phyloP scores from a whole-genome alignment of 2,329 filamentous ascomycete genomes.

The Nothopassalora personata region DNA sequence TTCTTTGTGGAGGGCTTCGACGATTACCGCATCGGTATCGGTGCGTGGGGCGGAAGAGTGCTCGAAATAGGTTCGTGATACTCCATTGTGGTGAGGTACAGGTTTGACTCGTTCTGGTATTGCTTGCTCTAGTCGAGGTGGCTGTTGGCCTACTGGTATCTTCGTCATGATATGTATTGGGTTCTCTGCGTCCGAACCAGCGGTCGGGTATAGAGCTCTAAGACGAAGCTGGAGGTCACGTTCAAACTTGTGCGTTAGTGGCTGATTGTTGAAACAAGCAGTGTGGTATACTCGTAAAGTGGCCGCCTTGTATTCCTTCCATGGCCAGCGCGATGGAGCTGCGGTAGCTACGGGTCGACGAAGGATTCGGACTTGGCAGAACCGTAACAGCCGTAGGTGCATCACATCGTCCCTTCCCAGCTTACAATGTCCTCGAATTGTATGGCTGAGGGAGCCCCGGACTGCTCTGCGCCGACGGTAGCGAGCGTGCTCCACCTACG shows the following conservation, averaged over 20 bases:
- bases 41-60: conserved; percentile 41
- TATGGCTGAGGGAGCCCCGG: background rate
- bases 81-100: conserved; percentile 29
- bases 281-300: background rate
- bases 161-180: background rate
- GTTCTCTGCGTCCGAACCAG: no score
- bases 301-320: background rate
- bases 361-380: background rate
- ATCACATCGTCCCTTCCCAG: background rate
- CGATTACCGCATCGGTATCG: conserved; percentile 41
- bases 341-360: background rate
- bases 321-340: background rate
- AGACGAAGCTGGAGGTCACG: background rate
- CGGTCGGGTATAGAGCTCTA: background rate
- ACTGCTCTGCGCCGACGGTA: background rate
- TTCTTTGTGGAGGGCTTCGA: conserved; percentile 42
- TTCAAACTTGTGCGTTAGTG: background rate
- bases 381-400: background rate
- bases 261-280: background rate
- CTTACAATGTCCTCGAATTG: background rate
- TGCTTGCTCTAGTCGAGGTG: conserved; percentile 15
- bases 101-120: background rate
- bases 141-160: background rate
- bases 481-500: no score
- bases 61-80: conserved; percentile 39